These are phyloP conservation scores for Aegilops bicornis DNA, from an alignment of 176 grass and related monocot species.

Conservation along the genomic window DNA sequence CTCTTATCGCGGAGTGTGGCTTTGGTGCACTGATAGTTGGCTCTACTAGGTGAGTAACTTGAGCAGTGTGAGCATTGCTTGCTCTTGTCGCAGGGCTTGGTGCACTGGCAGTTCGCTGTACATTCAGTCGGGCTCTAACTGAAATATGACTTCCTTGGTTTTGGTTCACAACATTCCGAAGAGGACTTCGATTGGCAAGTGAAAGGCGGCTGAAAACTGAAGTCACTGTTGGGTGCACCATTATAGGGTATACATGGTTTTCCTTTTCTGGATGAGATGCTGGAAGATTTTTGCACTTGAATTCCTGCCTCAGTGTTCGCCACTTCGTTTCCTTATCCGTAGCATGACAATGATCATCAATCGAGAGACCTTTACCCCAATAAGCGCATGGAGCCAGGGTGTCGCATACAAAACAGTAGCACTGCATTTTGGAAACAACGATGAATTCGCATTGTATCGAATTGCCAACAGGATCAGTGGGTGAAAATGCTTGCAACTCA, in stretches of 20 bases:
- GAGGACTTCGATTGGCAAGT: background rate
- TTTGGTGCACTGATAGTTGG: background rate
- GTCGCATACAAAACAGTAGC: constrained; percentile 96
- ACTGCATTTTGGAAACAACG: constrained; percentile 67
- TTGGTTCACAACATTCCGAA: background rate
- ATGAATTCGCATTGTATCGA: background rate
- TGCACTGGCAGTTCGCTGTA: background rate
- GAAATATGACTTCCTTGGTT: background rate
- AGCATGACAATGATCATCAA: constrained; percentile 76
- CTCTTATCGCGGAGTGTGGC: background rate
- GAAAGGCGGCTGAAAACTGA: background rate
- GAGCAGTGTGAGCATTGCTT: background rate
- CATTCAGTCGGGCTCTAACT: no score
- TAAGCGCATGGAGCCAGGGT: constrained; percentile 69
- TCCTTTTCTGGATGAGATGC: constrained; percentile 44
- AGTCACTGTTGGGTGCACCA: no score
- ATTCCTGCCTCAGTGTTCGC: constrained; percentile 48
- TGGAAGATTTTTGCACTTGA: constrained; percentile 19
- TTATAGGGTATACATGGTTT: constrained; percentile 17
- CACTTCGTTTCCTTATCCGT: constrained; percentile 70
- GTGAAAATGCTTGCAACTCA: constrained; percentile 20
- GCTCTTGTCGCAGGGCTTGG: background rate
- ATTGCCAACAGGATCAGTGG: background rate
- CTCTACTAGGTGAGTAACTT: background rate
- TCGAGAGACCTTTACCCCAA: constrained; percentile 49